Base-by-base conservation (phyloP, 202 grass and related monocot species). In the Setaria viridis region DNA sequence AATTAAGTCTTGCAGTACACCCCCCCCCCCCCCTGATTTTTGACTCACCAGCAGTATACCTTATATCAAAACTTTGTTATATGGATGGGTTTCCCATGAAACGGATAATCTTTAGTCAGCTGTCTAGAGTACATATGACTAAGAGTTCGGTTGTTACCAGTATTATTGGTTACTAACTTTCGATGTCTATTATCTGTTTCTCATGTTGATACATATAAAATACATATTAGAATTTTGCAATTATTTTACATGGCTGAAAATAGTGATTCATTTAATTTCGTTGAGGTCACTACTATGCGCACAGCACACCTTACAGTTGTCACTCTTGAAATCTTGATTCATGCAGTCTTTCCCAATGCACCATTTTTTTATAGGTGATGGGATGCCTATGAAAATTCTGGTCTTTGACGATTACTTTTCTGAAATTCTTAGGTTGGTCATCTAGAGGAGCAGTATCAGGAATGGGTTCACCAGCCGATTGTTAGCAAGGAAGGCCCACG, bases 401-500 rank as follows among this genome's bases (percentile, higher is more conserved):
- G 17, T 42, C 15, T 29, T 60, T 84, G 81, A 69, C 11, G 9
- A 63, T 70, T 79, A 75, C 43, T 77, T 85, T 75, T 13, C 13
- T 90, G 16, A 41, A 58, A 66, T 41, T 85, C 88, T 2, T 62
- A 99, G 96, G 96, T 99, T 62, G 96, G 96, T 6, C 87, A 99
- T 90, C 86, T 99, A 58, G 93, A 88, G 73, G 96, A 94, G 72
- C 75, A 72, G 41, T 99, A 99, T 59, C 91, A 94, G 79, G 91
- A 99, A 43, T 99, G 96, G 96, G 90, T 95, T 91, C 96, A 99
- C 72, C 93, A 91, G 77, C 88, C 96, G 30, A 95, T 99, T 88
- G 96, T 95, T 82, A 88, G 91, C 90, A 99, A 95, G 77, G 93
- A 95, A 87, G 96, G 96, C 32, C 96, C 96, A 68, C 71, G 88